phyloP scores from a whole-genome alignment of 176 grass and related monocot species.

The Juncus effusus region DNA sequence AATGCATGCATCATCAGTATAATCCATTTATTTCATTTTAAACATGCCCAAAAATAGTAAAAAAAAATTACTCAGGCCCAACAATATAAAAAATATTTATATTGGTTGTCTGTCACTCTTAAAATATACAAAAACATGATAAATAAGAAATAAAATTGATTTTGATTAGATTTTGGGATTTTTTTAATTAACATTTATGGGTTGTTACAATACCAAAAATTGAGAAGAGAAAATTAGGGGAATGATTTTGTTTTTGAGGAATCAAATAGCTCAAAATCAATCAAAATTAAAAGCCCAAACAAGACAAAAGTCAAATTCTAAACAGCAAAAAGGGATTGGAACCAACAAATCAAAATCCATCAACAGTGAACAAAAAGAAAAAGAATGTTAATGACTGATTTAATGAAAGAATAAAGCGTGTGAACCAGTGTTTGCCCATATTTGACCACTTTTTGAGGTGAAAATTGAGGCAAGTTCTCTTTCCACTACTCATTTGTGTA shows the following conservation, averaged over 20 bases:
- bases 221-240: too few species aligned
- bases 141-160: too few species aligned
- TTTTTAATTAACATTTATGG: too few species aligned
- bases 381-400: conserved; percentile 4
- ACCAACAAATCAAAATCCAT: conserved; percentile 25
- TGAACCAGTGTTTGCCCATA: conserved; percentile 11
- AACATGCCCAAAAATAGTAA: background rate
- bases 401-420: conserved; percentile 8
- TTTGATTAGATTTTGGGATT: too few species aligned
- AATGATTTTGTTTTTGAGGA: too few species aligned
- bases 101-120: too few species aligned
- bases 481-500: background rate
- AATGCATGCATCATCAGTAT: background rate
- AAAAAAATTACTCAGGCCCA: background rate
- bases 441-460: background rate
- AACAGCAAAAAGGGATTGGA: conserved; percentile 3
- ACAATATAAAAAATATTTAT: too few species aligned
- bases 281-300: background rate
- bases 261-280: background rate
- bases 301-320: background rate
- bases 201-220: too few species aligned
- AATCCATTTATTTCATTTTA: background rate
- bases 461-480: conserved; percentile 11
- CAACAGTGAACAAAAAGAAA: background rate
- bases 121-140: too few species aligned